These are phyloP conservation scores for Pseudogymnoascus pannorum DNA, from an alignment of 2,329 filamentous ascomycete genomes.

Conservation along the genomic window DNA sequence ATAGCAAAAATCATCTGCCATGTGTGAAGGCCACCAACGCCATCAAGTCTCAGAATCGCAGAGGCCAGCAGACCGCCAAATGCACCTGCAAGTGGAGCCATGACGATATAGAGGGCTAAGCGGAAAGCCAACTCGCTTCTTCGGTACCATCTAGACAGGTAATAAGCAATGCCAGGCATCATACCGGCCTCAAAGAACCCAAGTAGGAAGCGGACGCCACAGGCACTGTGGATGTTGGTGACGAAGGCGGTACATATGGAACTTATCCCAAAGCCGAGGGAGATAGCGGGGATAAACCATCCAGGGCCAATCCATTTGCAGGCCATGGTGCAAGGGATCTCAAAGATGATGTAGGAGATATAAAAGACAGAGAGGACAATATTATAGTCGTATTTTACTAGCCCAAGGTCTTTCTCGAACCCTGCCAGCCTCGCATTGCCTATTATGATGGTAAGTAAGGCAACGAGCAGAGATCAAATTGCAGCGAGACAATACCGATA, in stretches of 20 bases:
- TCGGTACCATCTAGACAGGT: conserved; percentile 66
- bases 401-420: conserved; percentile 51
- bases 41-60: conserved; percentile 54
- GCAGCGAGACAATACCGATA: conserved; percentile 42
- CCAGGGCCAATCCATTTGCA: conserved; percentile 68
- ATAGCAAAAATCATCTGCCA: conserved; percentile 69
- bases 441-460: conserved; percentile 30
- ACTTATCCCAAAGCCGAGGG: conserved; percentile 54
- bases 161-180: conserved; percentile 68
- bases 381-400: conserved; percentile 63
- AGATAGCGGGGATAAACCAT: conserved; percentile 59
- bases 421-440: conserved; percentile 63
- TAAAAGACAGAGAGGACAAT: conserved; percentile 61
- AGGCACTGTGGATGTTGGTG: conserved; percentile 42
- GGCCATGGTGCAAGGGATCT: conserved; percentile 60
- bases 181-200: conserved; percentile 67
- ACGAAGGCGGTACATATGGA: conserved; percentile 63
- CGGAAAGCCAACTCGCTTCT: conserved; percentile 60
- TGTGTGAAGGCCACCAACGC: conserved; percentile 46
- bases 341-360: conserved; percentile 65
- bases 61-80: conserved; percentile 62
- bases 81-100: conserved; percentile 61
- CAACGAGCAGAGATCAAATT: not conserved
- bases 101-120: conserved; percentile 61
- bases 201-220: conserved; percentile 59